phyloP scores from a whole-genome alignment of 495 filamentous ascomycete genomes.

The Aspergillus indologenus region DNA sequence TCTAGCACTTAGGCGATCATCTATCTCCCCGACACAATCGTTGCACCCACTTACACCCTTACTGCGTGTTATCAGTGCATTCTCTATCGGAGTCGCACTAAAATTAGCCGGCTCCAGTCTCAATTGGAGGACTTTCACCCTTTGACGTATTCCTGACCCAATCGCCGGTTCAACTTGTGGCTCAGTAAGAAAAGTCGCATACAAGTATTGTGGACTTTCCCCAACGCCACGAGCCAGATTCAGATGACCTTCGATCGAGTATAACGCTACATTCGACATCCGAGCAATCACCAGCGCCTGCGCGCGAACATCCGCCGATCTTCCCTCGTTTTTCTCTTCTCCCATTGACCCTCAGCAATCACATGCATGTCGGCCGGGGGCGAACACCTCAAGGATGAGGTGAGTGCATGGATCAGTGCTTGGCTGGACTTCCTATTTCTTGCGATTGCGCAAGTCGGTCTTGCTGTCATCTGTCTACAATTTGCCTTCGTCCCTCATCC shows the following conservation, averaged over 20 bases:
- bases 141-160: constrained; percentile 6
- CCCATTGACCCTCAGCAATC: constrained; percentile 6
- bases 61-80: background rate
- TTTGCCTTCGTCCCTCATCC: no score
- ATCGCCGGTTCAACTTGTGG: background rate
- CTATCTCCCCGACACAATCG: background rate
- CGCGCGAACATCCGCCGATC: background rate
- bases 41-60: no score
- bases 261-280: background rate
- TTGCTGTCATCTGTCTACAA: no score
- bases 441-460: no score
- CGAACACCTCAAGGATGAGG: constrained; percentile 86
- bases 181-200: background rate
- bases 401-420: constrained; percentile 27
- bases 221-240: background rate
- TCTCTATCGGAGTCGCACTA: background rate
- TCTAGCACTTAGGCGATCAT: background rate
- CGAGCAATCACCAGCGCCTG: background rate
- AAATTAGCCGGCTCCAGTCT: background rate
- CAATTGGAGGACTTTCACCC: no score
- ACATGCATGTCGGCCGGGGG: constrained; percentile 72
- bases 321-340: background rate
- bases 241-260: constrained; percentile 7
- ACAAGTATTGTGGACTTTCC: background rate
- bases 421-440: background rate